Percentiles rank a stretch among this genome's conserved stretches.
Evolutionary conservation across 2,329 filamentous ascomycete species (phyloP).

Genomic region (Hirsutella thompsonii): DNA sequence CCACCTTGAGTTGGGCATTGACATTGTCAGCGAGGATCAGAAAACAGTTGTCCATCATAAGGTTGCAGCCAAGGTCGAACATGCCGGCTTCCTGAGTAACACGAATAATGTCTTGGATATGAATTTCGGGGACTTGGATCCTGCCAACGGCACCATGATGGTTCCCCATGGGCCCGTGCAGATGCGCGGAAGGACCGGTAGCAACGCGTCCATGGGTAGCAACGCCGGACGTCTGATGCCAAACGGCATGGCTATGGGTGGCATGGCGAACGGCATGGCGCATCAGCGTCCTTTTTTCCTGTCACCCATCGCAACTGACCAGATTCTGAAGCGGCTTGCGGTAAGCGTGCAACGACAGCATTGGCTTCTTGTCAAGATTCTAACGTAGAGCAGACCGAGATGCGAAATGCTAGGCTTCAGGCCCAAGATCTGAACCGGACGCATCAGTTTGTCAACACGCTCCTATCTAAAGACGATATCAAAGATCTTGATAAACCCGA

Average conservation of each 20-base stretch:
- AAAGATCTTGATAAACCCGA: slow-evolving; percentile 44
- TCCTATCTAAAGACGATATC: slow-evolving; percentile 59
- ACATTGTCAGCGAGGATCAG: slow-evolving; percentile 97
- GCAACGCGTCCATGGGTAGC: slow-evolving; percentile 48
- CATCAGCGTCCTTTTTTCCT: slow-evolving; percentile 78
- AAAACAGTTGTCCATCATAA: slow-evolving; percentile 98
- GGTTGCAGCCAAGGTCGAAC: slow-evolving; percentile 91
- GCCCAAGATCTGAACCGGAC: slow-evolving; percentile 75
- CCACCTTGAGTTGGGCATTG: slow-evolving; percentile 87
- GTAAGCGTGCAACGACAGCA: slow-evolving; percentile 12
- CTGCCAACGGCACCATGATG: slow-evolving; percentile 61
- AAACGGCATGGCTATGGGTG: slow-evolving; percentile 29
- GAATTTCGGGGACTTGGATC: slow-evolving; percentile 85
- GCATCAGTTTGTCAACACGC: slow-evolving; percentile 63
- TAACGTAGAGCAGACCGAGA: slow-evolving; percentile 52
- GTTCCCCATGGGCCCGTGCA: slow-evolving; percentile 57
- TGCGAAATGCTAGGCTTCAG: slow-evolving; percentile 80
- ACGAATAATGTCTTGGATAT: slow-evolving; percentile 72
- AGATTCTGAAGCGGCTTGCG: slow-evolving; percentile 61
- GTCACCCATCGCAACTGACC: slow-evolving; percentile 82
- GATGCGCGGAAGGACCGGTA: slow-evolving; percentile 56
- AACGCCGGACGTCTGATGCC: slow-evolving; percentile 50
- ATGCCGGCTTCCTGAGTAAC: slow-evolving; percentile 71
- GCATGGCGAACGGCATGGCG: slow-evolving; percentile 44
- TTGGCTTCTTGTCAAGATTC: too few species aligned